Evolutionary conservation across 148 eudicot species (phyloP), one percentile per base, ranked within the genome.

Genomic region (Agrostemma githago): DNA sequence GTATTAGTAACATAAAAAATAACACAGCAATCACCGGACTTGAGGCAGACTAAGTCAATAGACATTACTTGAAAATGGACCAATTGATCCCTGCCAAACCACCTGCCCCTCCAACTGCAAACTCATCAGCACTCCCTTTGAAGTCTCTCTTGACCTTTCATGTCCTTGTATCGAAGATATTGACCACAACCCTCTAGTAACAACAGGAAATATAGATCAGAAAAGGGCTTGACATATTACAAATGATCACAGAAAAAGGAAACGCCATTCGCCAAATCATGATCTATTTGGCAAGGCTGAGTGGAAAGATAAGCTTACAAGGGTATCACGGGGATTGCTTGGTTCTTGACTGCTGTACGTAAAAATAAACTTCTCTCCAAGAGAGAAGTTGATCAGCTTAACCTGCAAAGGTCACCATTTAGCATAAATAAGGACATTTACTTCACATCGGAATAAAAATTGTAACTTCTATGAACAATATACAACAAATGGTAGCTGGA

Each of bases 271-370:
- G 11, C 53, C 11, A 46, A 46, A 46, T 46, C 53, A 46, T 46
- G 53, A 9, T 6, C 53, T 46, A 46, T 46, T 46, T 8, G 53
- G 53, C 53, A 46, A 46, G 8, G 44, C 17, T 43, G 43, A 16
- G n/a, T 9, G 41, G 58, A 1, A 20, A 65, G 15, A 42, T 46
- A 64, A 71, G 58, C 89, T 81, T 81, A 95, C 99, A 80, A 92
- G 94, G 62, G 53, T 46, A 46, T 46, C 53, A 2, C 53, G 53
- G 10, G 53, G 53, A 46, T 46, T 46, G 53, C 53, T 95, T 38
- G 99, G 97, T 79, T 92, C 97, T 61, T 90, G 99, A 85, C 94
- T 87, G 81, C 97, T 90, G 84, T 92, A 95, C 92, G 97, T 72
- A 96, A 97, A n/a, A n/a, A n/a, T n/a, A n/a, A n/a, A n/a, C n/a